phyloP scores from a whole-genome alignment of 306 rosid species.

The Canavalia ensiformis region DNA sequence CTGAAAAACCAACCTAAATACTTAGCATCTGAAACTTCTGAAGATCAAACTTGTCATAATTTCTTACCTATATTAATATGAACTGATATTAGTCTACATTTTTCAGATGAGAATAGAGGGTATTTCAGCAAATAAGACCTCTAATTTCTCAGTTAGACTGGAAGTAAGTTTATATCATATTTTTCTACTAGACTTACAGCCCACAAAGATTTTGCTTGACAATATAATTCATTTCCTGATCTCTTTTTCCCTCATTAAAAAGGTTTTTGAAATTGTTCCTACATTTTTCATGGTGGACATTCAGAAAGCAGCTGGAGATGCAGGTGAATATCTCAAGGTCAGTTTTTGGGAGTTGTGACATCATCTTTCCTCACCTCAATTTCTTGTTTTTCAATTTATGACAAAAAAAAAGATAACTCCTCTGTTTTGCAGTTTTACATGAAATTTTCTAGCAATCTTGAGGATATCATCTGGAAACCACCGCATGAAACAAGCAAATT shows the following conservation, averaged over 20 bases:
- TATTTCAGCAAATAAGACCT: slow-evolving; percentile 62
- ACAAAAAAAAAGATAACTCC: not conserved
- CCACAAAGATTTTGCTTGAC: slow-evolving; percentile 13
- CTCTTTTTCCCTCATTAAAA: slow-evolving; percentile 10
- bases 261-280: slow-evolving; percentile 91
- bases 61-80: slow-evolving; percentile 27
- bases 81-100: slow-evolving; percentile 42
- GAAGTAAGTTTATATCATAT: slow-evolving; percentile 65
- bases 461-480: slow-evolving; percentile 92
- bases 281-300: slow-evolving; percentile 89
- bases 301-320: slow-evolving; percentile 89
- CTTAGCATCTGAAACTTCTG: slow-evolving; percentile 5
- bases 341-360: slow-evolving; percentile 41
- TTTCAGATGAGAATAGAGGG: slow-evolving; percentile 96
- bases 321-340: slow-evolving; percentile 83
- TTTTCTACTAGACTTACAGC: slow-evolving; percentile 11
- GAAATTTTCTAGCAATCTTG: slow-evolving; percentile 79
- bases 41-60: slow-evolving; percentile 18
- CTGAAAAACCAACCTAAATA: slow-evolving; percentile 12
- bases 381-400: slow-evolving; percentile 3
- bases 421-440: slow-evolving; percentile 75
- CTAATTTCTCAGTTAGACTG: slow-evolving; percentile 84
- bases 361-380: not conserved
- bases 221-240: slow-evolving; percentile 15
- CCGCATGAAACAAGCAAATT: slow-evolving; percentile 71